Evolutionary conservation across 2,329 filamentous ascomycete genomes (phyloP).

Genomic region (Cucurbitaria berberidis): DNA sequence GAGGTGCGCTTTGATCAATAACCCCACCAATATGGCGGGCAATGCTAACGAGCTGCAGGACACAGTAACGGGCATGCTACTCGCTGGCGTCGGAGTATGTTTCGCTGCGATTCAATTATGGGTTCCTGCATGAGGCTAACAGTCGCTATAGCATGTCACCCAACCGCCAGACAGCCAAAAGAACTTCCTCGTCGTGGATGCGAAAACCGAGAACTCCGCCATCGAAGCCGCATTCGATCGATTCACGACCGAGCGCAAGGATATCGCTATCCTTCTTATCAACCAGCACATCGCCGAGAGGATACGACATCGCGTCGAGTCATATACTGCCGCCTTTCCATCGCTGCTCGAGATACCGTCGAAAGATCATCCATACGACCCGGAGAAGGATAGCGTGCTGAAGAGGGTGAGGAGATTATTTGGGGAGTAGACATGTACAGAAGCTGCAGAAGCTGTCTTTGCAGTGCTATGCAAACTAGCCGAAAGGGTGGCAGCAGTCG

Average conservation of each 20-base stretch:
- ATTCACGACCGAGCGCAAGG: slow-evolving; percentile 89
- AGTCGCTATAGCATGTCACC: slow-evolving; percentile 77
- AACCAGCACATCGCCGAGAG: slow-evolving; percentile 98
- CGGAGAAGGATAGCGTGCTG: slow-evolving; percentile 97
- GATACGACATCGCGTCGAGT: slow-evolving; percentile 89
- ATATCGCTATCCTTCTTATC: slow-evolving; percentile 95
- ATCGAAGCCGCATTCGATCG: slow-evolving; percentile 91
- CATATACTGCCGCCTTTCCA: slow-evolving; percentile 94
- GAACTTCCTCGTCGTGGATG: slow-evolving; percentile 97
- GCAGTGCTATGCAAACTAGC: background rate
- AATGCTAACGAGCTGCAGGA: slow-evolving; percentile 63
- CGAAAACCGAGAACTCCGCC: slow-evolving; percentile 84
- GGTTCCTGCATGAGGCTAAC: slow-evolving; percentile 4
- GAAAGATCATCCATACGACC: slow-evolving; percentile 98
- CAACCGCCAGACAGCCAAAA: slow-evolving; percentile 87
- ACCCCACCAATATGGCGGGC: background rate
- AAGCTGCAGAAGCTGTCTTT: background rate
- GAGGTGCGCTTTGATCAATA: slow-evolving; percentile 65
- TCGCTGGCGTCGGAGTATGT: slow-evolving; percentile 90
- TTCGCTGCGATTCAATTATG: background rate
- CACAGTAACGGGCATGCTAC: slow-evolving; percentile 92
- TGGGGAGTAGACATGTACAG: slow-evolving; percentile 64
- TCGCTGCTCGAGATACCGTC: slow-evolving; percentile 94
- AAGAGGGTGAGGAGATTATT: slow-evolving; percentile 80
- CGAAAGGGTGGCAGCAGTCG: background rate